These are phyloP conservation scores for Dictyophora rubrovolvata DNA, from an alignment of 768 basidiomycete genomes.

Conservation along the genomic window DNA sequence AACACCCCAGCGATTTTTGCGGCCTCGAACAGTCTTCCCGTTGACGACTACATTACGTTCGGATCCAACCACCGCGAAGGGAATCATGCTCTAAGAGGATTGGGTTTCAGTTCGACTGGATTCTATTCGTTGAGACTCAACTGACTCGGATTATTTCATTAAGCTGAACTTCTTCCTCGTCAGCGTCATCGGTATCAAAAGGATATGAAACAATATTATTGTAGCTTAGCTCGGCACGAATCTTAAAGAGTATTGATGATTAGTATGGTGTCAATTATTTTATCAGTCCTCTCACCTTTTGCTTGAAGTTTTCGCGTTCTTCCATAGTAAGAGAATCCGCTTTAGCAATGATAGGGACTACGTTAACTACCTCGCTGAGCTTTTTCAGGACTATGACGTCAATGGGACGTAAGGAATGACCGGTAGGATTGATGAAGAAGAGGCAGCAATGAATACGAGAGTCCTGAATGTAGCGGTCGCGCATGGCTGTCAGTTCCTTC, in stretches of 20 bases:
- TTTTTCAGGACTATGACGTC: slow-evolving; percentile 99
- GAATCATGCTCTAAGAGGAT: slow-evolving; percentile 68
- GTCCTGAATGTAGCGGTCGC: slow-evolving; percentile 96
- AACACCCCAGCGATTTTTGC: slow-evolving; percentile 97
- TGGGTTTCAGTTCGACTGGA: background rate
- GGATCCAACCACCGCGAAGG: slow-evolving; percentile 94
- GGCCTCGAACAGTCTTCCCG: slow-evolving; percentile 88
- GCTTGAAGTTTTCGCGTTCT: slow-evolving; percentile 88
- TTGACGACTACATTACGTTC: slow-evolving; percentile 92
- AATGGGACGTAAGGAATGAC: slow-evolving; percentile 90
- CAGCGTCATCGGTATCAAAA: slow-evolving; percentile 92
- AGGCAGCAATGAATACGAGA: slow-evolving; percentile 97
- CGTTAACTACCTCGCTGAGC: slow-evolving; percentile 96
- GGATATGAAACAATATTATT: slow-evolving; percentile 93
- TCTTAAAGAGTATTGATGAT: slow-evolving; percentile 33
- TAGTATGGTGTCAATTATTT: background rate
- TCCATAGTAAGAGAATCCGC: slow-evolving; percentile 88
- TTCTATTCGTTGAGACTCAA: background rate
- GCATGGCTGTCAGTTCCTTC: slow-evolving; percentile 97
- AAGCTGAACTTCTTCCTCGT: slow-evolving; percentile 82
- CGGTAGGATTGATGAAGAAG: slow-evolving; percentile 98
- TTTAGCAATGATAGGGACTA: slow-evolving; percentile 99
- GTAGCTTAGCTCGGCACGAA: slow-evolving; percentile 83
- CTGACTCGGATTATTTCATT: slow-evolving; percentile 85
- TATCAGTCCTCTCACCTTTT: slow-evolving; percentile 45